Conservation (phyloP, 1,284 basidiomycete genomes). For the Tilletiaria anomala region DNA sequence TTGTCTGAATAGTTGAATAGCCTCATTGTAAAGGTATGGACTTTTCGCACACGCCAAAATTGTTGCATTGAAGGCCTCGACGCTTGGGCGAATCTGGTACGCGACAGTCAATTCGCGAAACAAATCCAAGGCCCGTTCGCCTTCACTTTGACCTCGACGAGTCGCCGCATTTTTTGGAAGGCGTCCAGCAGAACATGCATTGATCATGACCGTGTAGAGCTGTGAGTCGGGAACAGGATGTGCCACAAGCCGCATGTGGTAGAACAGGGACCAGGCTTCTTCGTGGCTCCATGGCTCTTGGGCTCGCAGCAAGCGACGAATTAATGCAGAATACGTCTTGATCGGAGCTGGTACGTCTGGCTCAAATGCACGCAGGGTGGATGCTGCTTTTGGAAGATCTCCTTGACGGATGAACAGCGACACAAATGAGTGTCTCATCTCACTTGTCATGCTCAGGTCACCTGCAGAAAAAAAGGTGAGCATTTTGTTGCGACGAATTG, state of each 20-base stretch:
- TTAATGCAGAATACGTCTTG: too few species aligned
- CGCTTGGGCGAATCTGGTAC: constrained; percentile 51
- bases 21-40: constrained; percentile 26
- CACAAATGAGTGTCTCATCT: too few species aligned
- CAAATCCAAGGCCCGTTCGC: constrained; percentile 79
- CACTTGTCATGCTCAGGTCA: too few species aligned
- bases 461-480: too few species aligned
- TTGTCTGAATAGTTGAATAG: constrained; percentile 46
- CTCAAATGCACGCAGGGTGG: too few species aligned
- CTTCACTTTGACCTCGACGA: constrained; percentile 47
- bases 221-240: constrained; percentile 62
- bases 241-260: constrained; percentile 88
- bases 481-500: too few species aligned
- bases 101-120: constrained; percentile 77
- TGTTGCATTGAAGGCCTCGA: constrained; percentile 61
- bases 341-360: too few species aligned
- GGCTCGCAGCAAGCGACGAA: too few species aligned
- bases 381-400: too few species aligned
- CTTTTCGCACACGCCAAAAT: constrained; percentile 55
- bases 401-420: too few species aligned
- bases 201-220: constrained; percentile 75
- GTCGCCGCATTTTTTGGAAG: background rate
- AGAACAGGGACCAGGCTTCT: constrained; percentile 67
- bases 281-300: background rate
- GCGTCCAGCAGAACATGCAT: constrained; percentile 55